phyloP scores from a whole-genome alignment of 2,329 filamentous ascomycete species.

The Arthroderma sp. region DNA sequence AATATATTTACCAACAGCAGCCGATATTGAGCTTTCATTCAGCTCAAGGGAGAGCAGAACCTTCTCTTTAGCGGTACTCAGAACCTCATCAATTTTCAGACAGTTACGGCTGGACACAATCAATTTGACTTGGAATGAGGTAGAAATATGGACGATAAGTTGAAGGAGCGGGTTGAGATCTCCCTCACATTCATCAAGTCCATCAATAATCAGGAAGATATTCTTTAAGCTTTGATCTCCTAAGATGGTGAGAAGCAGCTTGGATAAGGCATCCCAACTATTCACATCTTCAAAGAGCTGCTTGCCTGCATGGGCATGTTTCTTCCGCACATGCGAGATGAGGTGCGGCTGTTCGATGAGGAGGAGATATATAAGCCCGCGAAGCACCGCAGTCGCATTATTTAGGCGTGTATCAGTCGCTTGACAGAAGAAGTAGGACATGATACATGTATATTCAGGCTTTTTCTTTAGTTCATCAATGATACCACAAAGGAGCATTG shows the following conservation, averaged over 20 bases:
- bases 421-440: constrained; percentile 30
- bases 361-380: constrained; percentile 33
- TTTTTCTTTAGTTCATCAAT: constrained; percentile 8
- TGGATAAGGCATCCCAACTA: constrained; percentile 23
- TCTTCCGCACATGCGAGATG: constrained; percentile 25
- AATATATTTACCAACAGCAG: background rate
- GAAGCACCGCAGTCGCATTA: constrained; percentile 28
- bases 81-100: constrained; percentile 22
- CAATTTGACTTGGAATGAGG: constrained; percentile 25
- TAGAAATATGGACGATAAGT: constrained; percentile 18
- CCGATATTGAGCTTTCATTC: background rate
- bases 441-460: background rate
- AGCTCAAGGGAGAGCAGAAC: background rate
- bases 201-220: constrained; percentile 32
- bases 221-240: constrained; percentile 18
- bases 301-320: background rate
- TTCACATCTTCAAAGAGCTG: constrained; percentile 27
- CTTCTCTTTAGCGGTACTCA: constrained; percentile 9
- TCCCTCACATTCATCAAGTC: constrained; percentile 33
- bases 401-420: constrained; percentile 25
- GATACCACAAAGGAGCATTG: constrained; percentile 25
- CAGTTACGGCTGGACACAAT: constrained; percentile 34
- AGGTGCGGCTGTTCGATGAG: constrained; percentile 21
- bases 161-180: constrained; percentile 22
- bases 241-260: constrained; percentile 30